These are phyloP conservation scores for Aureobasidium sp. DNA, from an alignment of 2,329 filamentous ascomycete genomes.

Conservation along the genomic window DNA sequence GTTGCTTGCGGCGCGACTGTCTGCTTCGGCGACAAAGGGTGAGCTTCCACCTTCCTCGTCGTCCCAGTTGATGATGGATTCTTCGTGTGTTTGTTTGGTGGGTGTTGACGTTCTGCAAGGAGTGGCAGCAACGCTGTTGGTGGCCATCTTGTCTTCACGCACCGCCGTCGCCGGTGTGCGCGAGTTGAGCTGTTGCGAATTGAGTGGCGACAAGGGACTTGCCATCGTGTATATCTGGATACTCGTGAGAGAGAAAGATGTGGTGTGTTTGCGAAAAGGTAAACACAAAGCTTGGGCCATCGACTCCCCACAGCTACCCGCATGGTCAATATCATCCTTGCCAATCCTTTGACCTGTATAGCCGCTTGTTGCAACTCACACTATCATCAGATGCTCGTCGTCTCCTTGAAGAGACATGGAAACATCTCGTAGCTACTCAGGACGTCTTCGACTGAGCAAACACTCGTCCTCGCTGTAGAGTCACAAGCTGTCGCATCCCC, in stretches of 20 bases:
- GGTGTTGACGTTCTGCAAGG: conserved; percentile 5
- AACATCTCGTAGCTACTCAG: no score
- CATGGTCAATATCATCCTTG: background rate
- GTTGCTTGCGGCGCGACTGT: conserved; percentile 25
- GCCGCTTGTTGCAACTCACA: background rate
- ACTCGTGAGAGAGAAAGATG: background rate
- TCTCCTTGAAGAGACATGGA: no score
- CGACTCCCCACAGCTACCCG: background rate
- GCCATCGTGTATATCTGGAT: conserved; percentile 2
- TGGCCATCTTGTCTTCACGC: conserved; percentile 2
- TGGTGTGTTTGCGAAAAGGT: background rate
- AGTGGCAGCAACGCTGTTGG: background rate
- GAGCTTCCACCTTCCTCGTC: conserved; percentile 36
- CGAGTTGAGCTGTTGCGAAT: conserved; percentile 7
- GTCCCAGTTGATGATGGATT: conserved; percentile 28
- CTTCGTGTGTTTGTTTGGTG: conserved; percentile 11
- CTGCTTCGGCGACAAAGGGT: conserved; percentile 39
- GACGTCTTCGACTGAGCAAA: no score
- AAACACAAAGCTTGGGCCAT: background rate
- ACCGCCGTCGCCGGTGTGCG: background rate
- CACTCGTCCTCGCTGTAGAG: no score
- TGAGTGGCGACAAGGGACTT: conserved; percentile 13
- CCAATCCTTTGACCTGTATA: background rate
- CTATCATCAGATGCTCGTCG: no score
- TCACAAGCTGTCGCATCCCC: no score